Base-by-base conservation (phyloP, 352 stramenopile genomes). In the Phytophthora idaei region DNA sequence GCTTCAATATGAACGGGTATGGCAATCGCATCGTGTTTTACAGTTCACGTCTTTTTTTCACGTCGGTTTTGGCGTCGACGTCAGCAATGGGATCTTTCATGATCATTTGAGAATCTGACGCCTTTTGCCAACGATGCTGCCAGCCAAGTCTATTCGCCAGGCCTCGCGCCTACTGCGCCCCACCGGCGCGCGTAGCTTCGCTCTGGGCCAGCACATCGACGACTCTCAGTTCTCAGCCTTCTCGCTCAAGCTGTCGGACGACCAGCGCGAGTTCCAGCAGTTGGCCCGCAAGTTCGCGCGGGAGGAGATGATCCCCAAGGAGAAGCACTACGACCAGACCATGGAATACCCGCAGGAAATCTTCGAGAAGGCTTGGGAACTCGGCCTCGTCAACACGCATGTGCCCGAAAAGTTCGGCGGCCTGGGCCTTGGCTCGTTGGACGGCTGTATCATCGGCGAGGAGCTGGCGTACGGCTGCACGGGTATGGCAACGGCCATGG, bases 381-480 rank as follows among this genome's bases (percentile, higher is more conserved):
- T 97, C 3, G 91, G 91, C 0, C 78, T 97, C 34, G 73, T 93
- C 17, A 97, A 97, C 76, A 83, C 86, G 56, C 90, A 97, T 73
- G 76, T 97, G 25, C 85, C 87, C 0, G 86, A 93, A 51, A 85
- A 94, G 68, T 97, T 83, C 59, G 90, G 90, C 25, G 91, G 91
- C 7, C 52, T 96, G 15, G 89, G 88, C 2, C 74, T 97, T 2
- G 82, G 89, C 31, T 82, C 81, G 46, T 65, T 97, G 42, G 89
- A 96, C 57, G 89, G 87, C 63, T 89, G 81, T 52, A 85, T 97
- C 64, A 97, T 97, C 49, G 82, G 80, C 11, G 91, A 97, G 60
- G 90, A 97, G 73, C 74, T 97, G n/a, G 91, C 91, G 3, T 95
- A 95, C 65, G 91, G 90, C 48, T 97, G 90, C 77, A 97, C 90